These are phyloP conservation scores for Prunus davidiana DNA, from an alignment of 306 rosid genomes.

Conservation along the genomic window DNA sequence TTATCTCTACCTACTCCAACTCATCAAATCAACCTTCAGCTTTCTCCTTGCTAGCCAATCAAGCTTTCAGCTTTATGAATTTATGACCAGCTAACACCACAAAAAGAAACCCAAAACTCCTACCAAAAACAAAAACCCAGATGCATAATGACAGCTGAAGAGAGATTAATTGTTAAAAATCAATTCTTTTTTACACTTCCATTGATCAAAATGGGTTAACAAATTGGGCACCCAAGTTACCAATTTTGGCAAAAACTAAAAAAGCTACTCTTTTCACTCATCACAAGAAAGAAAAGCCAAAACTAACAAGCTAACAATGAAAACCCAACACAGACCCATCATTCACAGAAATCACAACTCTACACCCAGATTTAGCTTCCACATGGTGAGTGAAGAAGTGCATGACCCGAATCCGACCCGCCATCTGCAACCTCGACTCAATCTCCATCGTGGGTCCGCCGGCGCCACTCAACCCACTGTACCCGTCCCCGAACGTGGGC, in stretches of 20 bases:
- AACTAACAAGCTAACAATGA: conserved; percentile 44
- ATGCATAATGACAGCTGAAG: neutral
- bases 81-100: neutral
- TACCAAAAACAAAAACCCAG: neutral
- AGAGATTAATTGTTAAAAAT: neutral
- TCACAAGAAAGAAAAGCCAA: neutral
- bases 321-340: conserved; percentile 87
- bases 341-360: conserved; percentile 51
- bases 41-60: neutral
- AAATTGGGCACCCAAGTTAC: conserved; percentile 8
- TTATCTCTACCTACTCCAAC: neutral
- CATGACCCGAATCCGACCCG: conserved; percentile 73
- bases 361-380: conserved; percentile 53
- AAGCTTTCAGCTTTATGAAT: neutral
- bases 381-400: conserved; percentile 76
- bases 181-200: conserved; percentile 20
- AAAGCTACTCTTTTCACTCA: conserved; percentile 4
- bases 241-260: neutral
- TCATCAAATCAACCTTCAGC: too few species aligned
- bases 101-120: neutral
- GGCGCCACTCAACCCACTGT: conserved; percentile 18
- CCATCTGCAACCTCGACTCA: conserved; percentile 61
- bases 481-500: conserved; percentile 24
- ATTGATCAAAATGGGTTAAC: neutral
- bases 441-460: conserved; percentile 66